Percentiles rank a stretch among this genome's conserved stretches.
Conservation (phyloP, 352 stramenopile species). For the Globisporangium cederbergense region DNA sequence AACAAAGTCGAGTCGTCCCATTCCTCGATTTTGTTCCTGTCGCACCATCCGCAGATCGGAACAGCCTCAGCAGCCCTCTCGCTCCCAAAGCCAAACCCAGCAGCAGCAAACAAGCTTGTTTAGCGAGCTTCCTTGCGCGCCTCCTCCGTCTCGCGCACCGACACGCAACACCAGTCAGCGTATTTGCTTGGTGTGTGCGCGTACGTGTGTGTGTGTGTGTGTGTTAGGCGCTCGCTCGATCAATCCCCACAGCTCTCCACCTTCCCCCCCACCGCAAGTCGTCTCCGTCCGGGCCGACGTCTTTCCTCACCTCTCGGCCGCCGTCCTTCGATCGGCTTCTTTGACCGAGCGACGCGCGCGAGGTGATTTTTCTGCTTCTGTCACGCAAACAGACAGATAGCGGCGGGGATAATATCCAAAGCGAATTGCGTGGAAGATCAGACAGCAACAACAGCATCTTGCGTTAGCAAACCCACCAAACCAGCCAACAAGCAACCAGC, state of each 20-base stretch:
- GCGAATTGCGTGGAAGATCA: background rate
- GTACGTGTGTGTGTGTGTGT: background rate
- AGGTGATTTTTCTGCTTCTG: background rate
- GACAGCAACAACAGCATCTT: constrained; percentile 1
- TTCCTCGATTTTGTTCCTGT: constrained; percentile 37
- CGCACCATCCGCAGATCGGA: constrained; percentile 28
- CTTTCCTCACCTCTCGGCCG: background rate
- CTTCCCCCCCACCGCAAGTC: background rate
- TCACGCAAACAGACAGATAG: background rate
- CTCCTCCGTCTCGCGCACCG: background rate
- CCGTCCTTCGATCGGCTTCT: constrained; percentile 2
- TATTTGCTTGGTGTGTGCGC: background rate
- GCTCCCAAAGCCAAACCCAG: background rate
- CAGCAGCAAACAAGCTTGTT: background rate
- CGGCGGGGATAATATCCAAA: background rate
- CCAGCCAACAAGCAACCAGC: background rate
- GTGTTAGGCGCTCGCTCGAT: background rate
- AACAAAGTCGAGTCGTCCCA: constrained; percentile 21
- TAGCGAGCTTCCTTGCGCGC: background rate
- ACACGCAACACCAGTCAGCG: background rate
- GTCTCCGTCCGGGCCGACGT: background rate
- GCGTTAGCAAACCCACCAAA: background rate
- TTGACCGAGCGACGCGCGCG: background rate
- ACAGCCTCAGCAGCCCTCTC: constrained; percentile 14
- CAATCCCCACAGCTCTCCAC: background rate